These are phyloP conservation scores for Macrophomina phaseolina DNA, from an alignment of 2,329 filamentous ascomycete species.

Conservation along the genomic window DNA sequence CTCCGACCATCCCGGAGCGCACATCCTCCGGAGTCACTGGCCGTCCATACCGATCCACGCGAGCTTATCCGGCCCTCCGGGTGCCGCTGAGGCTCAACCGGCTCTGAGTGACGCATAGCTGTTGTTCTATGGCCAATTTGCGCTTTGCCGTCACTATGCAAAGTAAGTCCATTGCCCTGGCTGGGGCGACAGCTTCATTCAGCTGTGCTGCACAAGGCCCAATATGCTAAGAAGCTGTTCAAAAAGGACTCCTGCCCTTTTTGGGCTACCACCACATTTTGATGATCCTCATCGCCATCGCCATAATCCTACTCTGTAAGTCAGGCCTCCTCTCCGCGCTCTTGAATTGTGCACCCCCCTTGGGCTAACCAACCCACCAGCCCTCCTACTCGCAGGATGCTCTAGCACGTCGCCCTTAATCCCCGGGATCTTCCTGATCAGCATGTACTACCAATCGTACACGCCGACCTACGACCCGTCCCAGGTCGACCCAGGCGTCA, in stretches of 20 bases:
- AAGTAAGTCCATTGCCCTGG: constrained; percentile 41
- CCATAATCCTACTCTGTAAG: constrained; percentile 94
- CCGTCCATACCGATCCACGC: not conserved
- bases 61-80: constrained; percentile 46
- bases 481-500: constrained; percentile 89
- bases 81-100: constrained; percentile 45
- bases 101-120: constrained; percentile 29
- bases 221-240: not conserved
- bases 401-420: constrained; percentile 96
- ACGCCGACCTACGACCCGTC: constrained; percentile 80
- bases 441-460: constrained; percentile 94
- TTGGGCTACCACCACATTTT: constrained; percentile 82
- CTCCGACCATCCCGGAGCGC: not conserved
- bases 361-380: constrained; percentile 52
- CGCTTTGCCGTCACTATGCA: constrained; percentile 59
- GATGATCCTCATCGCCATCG: constrained; percentile 94
- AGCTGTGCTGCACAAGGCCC: too few relatives aligned
- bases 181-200: too few relatives aligned
- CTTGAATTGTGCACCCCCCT: too few relatives aligned
- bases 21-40: not conserved
- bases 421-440: constrained; percentile 94
- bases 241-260: constrained; percentile 63
- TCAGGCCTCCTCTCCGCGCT: constrained; percentile 32
- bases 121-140: constrained; percentile 53
- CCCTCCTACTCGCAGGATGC: constrained; percentile 90